These are phyloP conservation scores for Colletotrichum sp. DNA, from an alignment of 2,329 filamentous ascomycete species.

Conservation along the genomic window DNA sequence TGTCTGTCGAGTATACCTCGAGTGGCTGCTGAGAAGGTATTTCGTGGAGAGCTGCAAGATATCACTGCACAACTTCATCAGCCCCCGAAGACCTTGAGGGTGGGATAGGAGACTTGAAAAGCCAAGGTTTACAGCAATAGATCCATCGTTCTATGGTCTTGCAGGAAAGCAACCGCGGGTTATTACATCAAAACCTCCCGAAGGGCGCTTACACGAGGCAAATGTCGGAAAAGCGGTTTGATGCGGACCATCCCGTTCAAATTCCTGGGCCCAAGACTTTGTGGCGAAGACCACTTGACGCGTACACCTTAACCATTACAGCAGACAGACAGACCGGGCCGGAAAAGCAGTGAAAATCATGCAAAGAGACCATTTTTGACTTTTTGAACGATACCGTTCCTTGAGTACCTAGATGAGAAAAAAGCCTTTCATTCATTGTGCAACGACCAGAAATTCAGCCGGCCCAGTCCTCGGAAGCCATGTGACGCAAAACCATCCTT, in stretches of 20 bases:
- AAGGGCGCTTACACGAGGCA: too few species aligned
- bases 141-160: neutral
- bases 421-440: constrained; percentile 23
- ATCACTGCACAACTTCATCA: neutral
- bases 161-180: neutral
- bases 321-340: neutral
- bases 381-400: constrained; percentile 23
- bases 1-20: neutral
- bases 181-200: neutral
- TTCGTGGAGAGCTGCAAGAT: neutral
- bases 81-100: neutral
- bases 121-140: too few species aligned
- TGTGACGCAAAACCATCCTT: constrained; percentile 15
- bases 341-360: neutral
- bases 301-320: neutral
- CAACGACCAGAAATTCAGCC: constrained; percentile 22
- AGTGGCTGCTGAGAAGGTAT: neutral
- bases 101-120: too few species aligned
- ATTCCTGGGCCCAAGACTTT: too few species aligned
- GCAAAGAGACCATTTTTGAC: constrained; percentile 22
- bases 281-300: neutral
- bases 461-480: constrained; percentile 21
- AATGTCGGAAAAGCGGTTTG: too few species aligned
- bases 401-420: constrained; percentile 21
- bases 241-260: too few species aligned